A percentile compares a stretch with the other conserved stretches of the same genome.
Conservation (phyloP, 257 asterid genomes). For the Nicotiana attenuata region DNA sequence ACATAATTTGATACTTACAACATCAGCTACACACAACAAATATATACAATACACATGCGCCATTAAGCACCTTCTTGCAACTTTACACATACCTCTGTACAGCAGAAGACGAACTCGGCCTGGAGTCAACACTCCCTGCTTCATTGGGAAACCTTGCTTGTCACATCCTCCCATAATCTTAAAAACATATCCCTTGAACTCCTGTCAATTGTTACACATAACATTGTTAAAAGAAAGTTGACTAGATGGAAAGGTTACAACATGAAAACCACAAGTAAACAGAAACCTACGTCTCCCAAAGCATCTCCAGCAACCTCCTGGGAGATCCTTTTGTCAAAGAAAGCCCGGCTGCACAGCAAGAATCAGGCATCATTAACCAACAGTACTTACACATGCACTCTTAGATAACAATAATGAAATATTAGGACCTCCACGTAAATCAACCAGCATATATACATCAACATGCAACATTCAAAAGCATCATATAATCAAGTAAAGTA, state of each 20-base stretch:
- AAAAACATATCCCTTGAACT: slow-evolving; percentile 10
- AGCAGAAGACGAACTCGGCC: slow-evolving; percentile 13
- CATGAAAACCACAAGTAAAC: background rate
- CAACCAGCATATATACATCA: background rate
- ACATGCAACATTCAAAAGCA: background rate
- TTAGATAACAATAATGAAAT: background rate
- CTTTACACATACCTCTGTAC: background rate
- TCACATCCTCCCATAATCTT: slow-evolving; percentile 15
- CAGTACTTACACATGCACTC: background rate
- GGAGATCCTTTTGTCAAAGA: slow-evolving; percentile 10
- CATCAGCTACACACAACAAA: background rate
- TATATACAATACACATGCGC: background rate
- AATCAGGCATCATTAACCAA: background rate
- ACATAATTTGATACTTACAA: background rate
- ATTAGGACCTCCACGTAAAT: background rate
- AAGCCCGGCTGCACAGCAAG: slow-evolving; percentile 5
- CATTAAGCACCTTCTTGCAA: background rate
- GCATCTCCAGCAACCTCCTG: slow-evolving; percentile 12
- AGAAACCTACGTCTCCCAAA: slow-evolving; percentile 1
- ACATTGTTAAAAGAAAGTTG: background rate
- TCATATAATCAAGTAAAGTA: background rate
- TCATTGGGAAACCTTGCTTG: slow-evolving; percentile 14
- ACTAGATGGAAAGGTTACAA: background rate
- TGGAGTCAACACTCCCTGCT: slow-evolving; percentile 13
- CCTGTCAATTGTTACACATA: background rate